phyloP scores from a whole-genome alignment of 495 filamentous ascomycete genomes.

The Aspergillus mulundensis region DNA sequence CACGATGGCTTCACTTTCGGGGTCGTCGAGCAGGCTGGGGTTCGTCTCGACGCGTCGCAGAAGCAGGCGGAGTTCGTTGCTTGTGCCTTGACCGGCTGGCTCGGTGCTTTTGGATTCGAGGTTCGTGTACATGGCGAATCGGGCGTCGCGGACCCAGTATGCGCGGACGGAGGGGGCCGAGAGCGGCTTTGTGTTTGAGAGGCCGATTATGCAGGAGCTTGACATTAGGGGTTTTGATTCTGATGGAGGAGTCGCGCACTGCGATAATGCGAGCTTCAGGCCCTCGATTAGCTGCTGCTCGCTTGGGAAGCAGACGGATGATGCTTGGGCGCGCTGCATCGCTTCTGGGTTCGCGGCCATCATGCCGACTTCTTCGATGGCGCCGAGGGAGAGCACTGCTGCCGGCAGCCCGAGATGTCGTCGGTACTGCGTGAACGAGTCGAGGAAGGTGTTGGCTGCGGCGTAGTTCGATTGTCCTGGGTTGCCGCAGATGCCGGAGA shows the following conservation, averaged over 20 bases:
- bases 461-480: constrained; percentile 33
- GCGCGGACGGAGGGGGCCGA: neutral
- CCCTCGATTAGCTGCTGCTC: neutral
- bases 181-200: constrained; percentile 3
- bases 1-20: neutral
- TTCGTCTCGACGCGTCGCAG: neutral
- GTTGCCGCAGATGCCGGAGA: constrained; percentile 30
- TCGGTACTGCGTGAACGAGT: constrained; percentile 32
- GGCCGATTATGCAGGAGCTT: neutral
- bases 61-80: neutral
- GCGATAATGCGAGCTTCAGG: neutral
- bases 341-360: constrained; percentile 18
- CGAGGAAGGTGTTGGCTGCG: constrained; percentile 32
- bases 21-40: neutral
- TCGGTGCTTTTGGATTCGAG: neutral
- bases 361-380: constrained; percentile 34
- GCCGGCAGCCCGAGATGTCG: constrained; percentile 24
- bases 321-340: neutral
- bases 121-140: neutral
- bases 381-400: constrained; percentile 26
- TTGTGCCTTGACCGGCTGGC: neutral
- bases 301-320: neutral
- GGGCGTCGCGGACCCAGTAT: neutral
- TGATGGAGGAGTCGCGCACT: neutral
- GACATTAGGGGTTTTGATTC: neutral